Evolutionary conservation across 2,329 filamentous ascomycete genomes (phyloP), one percentile per base, ranked within the genome.

Genomic region (Pochonia chlamydosporia): DNA sequence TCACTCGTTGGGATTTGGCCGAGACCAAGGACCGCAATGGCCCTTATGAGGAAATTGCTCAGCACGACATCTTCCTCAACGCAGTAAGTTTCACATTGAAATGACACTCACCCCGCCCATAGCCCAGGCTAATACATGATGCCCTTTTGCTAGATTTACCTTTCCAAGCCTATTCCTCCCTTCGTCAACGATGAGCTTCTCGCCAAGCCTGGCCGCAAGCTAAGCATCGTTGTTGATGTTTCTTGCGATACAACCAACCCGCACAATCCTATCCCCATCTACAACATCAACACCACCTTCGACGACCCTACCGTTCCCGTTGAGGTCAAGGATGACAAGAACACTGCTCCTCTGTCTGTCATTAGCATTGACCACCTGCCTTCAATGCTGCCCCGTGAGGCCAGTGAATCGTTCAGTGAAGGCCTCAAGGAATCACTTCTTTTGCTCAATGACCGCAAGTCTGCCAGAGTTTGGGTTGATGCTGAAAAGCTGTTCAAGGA

Each of bases 311-410:
- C 89, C 1, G 84, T 95, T 0, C 78, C 83, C 1, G 86, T 93
- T 21, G 72, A 81, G 28, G 86, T 93, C 21, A 72, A 81, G 28
- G 66, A 81, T 75, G 54, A 79, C 71, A 59, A 75, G 67, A 63
- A 72, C 46, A 45, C 78, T 81, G 1, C 76, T 79, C 31, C 40
- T 7, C 70, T 96, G 48, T 84, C 79, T 41, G 87, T 96, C 56
- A 95, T 96, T 67, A 86, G 82, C 64, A 93, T 95, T 60, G 88
- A 95, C 66, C 89, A 95, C 63, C 75, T 95, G 44, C 89, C 89
- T 4, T 86, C 82, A 45, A 78, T 96, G 55, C 75, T 97, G 31
- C 88, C 92, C 1, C 78, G 92, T 45, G 92, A 96, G 71, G 84
- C 89, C 23, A 89, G 83, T 37, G 90, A 96, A 18, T 43, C 43